A percentile compares a stretch with the other conserved stretches of the same genome.
Evolutionary conservation across 768 basidiomycete species (phyloP).

Genomic region (Termitomyces sp.): DNA sequence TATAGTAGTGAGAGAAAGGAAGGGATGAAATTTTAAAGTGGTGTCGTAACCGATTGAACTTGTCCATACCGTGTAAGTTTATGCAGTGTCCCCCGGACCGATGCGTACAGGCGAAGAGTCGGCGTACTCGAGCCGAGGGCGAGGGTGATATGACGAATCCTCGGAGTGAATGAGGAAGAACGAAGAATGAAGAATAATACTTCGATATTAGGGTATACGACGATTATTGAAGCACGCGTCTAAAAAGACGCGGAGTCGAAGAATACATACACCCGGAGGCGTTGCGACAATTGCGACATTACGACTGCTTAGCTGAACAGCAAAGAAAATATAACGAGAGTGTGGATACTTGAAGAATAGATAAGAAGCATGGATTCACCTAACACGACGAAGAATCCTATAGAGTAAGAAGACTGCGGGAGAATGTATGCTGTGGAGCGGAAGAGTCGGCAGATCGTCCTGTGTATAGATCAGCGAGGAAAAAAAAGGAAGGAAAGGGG

Average conservation of each 20-base stretch:
- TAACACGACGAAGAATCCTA: not conserved
- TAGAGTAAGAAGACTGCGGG: not conserved
- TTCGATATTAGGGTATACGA: not conserved
- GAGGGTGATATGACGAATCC: not conserved
- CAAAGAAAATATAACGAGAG: no score
- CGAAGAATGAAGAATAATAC: not conserved
- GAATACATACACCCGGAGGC: not conserved
- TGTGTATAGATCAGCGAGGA: not conserved
- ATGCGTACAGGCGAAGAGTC: not conserved
- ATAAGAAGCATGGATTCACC: not conserved
- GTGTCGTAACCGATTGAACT: not conserved
- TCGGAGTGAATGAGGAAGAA: not conserved
- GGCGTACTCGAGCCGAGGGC: not conserved
- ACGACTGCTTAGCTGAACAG: not conserved
- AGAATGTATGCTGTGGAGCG: not conserved
- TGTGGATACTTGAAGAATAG: not conserved
- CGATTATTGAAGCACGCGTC: not conserved
- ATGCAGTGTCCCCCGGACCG: not conserved
- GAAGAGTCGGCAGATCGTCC: not conserved
- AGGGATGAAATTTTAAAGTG: not conserved
- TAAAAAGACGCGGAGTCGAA: not conserved
- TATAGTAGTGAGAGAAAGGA: not conserved
- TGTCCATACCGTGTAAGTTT: not conserved
- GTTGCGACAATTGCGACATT: not conserved
- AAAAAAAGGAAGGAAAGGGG: not conserved